Conservation (phyloP, 805 yeast species). For the Candida succiphila region DNA sequence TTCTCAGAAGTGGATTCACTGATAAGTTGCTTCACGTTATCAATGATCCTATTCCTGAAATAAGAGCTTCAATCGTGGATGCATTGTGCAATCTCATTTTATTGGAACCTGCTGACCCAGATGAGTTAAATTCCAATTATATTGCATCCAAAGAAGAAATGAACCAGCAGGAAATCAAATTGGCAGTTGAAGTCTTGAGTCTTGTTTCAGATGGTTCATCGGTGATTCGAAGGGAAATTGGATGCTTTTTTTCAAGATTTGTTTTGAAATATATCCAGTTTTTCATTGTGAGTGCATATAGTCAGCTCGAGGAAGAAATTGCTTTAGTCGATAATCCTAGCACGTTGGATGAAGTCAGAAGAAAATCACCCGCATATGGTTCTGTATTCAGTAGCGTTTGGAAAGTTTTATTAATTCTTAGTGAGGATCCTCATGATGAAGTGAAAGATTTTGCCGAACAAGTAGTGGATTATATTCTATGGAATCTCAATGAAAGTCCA, state of each 20-base stretch:
- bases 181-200: slow-evolving; percentile 59
- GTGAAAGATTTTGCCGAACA: slow-evolving; percentile 64
- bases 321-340: slow-evolving; percentile 54
- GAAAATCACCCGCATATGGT: slow-evolving; percentile 75
- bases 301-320: slow-evolving; percentile 74
- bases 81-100: slow-evolving; percentile 55
- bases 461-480: slow-evolving; percentile 63
- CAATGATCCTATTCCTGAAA: slow-evolving; percentile 91
- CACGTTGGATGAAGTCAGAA: slow-evolving; percentile 50
- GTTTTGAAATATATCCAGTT: slow-evolving; percentile 60
- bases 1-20: slow-evolving; percentile 53
- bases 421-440: slow-evolving; percentile 84
- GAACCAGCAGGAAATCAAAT: slow-evolving; percentile 56
- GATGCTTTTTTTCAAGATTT: slow-evolving; percentile 66
- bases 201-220: slow-evolving; percentile 83
- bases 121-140: slow-evolving; percentile 17
- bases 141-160: slow-evolving; percentile 27
- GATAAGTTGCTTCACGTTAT: slow-evolving; percentile 47
- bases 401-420: slow-evolving; percentile 70
- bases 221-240: slow-evolving; percentile 76
- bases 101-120: slow-evolving; percentile 34
- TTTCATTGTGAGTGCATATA: slow-evolving; percentile 79
- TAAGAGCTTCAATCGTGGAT: slow-evolving; percentile 71
- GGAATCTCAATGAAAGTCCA: slow-evolving; percentile 54
- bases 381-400: slow-evolving; percentile 79